phyloP scores from a whole-genome alignment of 306 rosid genomes.

The Gillenia trifoliata region DNA sequence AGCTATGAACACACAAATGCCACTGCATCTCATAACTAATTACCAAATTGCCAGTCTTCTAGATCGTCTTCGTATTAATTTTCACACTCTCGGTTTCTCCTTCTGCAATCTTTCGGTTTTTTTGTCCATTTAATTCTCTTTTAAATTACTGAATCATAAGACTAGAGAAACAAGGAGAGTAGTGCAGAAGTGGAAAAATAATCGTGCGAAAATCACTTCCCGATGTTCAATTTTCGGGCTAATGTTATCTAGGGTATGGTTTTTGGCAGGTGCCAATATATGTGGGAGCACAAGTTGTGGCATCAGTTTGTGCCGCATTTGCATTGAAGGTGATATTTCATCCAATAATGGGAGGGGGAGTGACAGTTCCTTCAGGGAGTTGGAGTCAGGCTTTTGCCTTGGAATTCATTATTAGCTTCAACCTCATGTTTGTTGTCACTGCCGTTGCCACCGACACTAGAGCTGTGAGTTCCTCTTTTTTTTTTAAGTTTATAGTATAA shows the following conservation, averaged over 20 bases:
- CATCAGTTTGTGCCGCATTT: constrained; percentile 68
- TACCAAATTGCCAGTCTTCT: background rate
- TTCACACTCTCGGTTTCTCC: too few species aligned
- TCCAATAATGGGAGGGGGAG: constrained; percentile 79
- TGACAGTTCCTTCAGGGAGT: constrained; percentile 71
- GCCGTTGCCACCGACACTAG: constrained; percentile 86
- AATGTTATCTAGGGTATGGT: background rate
- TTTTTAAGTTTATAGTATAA: background rate
- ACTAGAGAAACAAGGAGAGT: too few species aligned
- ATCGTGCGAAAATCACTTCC: too few species aligned
- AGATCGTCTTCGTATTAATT: background rate
- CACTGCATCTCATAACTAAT: background rate
- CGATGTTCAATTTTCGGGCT: background rate
- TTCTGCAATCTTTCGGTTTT: too few species aligned
- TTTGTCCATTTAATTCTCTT: too few species aligned
- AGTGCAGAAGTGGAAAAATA: too few species aligned
- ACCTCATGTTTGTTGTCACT: constrained; percentile 95
- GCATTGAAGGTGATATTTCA: constrained; percentile 60
- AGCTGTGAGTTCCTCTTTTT: constrained; percentile 38
- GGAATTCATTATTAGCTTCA: constrained; percentile 71
- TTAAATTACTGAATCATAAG: too few species aligned
- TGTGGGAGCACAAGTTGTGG: constrained; percentile 66
- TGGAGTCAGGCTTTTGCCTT: constrained; percentile 72
- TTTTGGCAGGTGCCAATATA: constrained; percentile 65
- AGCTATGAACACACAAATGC: background rate